Base-by-base conservation (phyloP, 2,329 filamentous ascomycete species). In the Cytospora piceae region DNA sequence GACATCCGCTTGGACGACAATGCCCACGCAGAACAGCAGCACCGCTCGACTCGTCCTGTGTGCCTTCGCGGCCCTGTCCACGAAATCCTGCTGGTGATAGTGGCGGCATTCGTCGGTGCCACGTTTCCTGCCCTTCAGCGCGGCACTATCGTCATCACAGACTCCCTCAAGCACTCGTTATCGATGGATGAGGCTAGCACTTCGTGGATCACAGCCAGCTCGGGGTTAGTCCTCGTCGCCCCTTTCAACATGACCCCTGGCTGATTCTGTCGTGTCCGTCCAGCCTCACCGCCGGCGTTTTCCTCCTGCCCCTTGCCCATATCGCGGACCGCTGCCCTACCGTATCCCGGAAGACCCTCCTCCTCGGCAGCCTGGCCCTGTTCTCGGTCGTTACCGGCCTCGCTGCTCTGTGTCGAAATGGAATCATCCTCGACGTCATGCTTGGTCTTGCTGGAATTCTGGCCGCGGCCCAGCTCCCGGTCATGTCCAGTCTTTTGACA, bases 381-480 rank as follows among this genome's bases (percentile, higher is more conserved):
- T 77, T 75, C 68, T 70, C 72, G 17, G 58, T 76, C 2, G 68
- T 74, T 12, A 68, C 70, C 14, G 73, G 72, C 2, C 69, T 71
- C 34, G 73, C 72, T 9, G 71, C 73, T 20, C 70, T 76, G 37
- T 68, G 72, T 8, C 60, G 58, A 22, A 72, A 67, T 27, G 75
- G 74, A 12, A 61, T 74, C n/a, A 68, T 74, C 7, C 69, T 77
- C 14, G 74, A 75, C 61, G 55, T 73, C 22, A 65, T 76, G 61
- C 73, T 74, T 4, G 74, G 72, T 2, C 46, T 77, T 32, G 74
- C 74, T 5, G 75, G 75, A 15, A 56, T 74, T 20, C 72, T 74
- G 31, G 76, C 73, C 62, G 74, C 75, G 24, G 74, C 74, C 15
- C 75, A 73, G 32, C 70, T 77, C 22, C 74, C 74, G 14, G 71